These are phyloP conservation scores for Russula virescens DNA, from an alignment of 768 basidiomycete genomes.

Conservation along the genomic window DNA sequence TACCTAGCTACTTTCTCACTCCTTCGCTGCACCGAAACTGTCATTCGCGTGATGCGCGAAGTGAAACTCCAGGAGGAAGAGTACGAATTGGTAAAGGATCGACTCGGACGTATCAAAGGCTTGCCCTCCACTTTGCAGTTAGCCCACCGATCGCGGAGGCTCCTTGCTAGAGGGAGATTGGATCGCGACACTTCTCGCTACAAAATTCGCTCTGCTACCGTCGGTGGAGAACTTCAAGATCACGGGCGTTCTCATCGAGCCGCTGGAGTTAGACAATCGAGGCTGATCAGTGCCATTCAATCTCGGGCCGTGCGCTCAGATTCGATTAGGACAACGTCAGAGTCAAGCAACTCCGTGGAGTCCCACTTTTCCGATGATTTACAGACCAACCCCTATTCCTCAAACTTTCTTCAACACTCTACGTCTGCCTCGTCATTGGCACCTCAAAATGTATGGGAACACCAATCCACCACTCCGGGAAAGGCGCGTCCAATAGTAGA, in stretches of 20 bases:
- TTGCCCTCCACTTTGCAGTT: conserved; percentile 49
- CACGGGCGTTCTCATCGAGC: background rate
- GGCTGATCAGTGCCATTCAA: conserved; percentile 17
- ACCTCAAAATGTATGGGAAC: conserved; percentile 10
- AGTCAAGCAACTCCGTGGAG: conserved; percentile 16
- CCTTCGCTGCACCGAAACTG: conserved; percentile 59
- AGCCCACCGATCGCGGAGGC: conserved; percentile 64
- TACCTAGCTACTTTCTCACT: conserved; percentile 62
- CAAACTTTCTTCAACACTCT: background rate
- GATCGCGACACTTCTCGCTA: conserved; percentile 38
- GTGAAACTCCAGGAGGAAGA: conserved; percentile 85
- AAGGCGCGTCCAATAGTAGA: background rate
- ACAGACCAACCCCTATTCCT: background rate
- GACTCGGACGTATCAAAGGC: conserved; percentile 55
- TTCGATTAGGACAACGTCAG: conserved; percentile 22
- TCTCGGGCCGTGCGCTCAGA: conserved; percentile 18
- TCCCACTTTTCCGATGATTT: conserved; percentile 13
- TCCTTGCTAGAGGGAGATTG: conserved; percentile 64
- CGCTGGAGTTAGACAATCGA: conserved; percentile 19
- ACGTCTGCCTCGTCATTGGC: conserved; percentile 4
- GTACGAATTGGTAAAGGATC: conserved; percentile 64
- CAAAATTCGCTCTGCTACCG: background rate
- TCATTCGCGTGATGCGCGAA: conserved; percentile 74
- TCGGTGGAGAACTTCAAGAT: background rate
- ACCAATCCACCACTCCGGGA: background rate